Base-by-base conservation (phyloP, 257 asterid species). In the Primulina eburnea region DNA sequence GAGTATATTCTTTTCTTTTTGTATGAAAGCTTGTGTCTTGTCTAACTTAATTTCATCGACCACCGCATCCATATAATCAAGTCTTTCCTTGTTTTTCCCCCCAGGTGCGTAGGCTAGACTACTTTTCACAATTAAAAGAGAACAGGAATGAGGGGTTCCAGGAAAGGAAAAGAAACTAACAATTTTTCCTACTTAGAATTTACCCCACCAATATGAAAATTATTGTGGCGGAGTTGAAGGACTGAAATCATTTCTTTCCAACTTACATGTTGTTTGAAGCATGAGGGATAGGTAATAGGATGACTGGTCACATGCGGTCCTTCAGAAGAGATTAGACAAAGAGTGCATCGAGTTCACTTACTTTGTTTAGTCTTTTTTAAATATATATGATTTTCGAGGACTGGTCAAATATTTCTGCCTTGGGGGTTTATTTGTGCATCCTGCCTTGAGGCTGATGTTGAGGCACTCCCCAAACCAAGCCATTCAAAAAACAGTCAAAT, bases 1-100 rank as follows among this genome's bases (percentile, higher is more conserved):
- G 80, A 89, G 97, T 84, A 81, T 59, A 64, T 71, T 68, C 11
- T 29, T 53, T 50, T 50, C 60, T 28, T 72, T 55, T 59, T 70
- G 18, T 62, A 16, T 65, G 52, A 40, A 35, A 53, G 11, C 18
- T 17, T 26, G 5, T 61, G 52, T 55, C 58, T 28, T 69, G 73
- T 69, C 53, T 9, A 17, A 47, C 50, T 10, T 47, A 38, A 37
- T 50, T 64, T 47, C 24, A 70, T 32, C 61, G 40, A 29, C 58
- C 43, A 47, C 16, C 5, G 60, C 30, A 28, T 50, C 7, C n/a
- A 5, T 43, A 60, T 34, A 59, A 34, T 64, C 62, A 7, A 40
- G 62, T 58, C 58, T 50, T 14, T 63, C 50, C n/a, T 21, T 24
- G 1, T 0, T 24, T 24, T 1, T 24, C 1, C 26, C 26, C 26